Evolutionary conservation across 176 grass and related monocot species (phyloP).

Genomic region (Dactylis glomerata): DNA sequence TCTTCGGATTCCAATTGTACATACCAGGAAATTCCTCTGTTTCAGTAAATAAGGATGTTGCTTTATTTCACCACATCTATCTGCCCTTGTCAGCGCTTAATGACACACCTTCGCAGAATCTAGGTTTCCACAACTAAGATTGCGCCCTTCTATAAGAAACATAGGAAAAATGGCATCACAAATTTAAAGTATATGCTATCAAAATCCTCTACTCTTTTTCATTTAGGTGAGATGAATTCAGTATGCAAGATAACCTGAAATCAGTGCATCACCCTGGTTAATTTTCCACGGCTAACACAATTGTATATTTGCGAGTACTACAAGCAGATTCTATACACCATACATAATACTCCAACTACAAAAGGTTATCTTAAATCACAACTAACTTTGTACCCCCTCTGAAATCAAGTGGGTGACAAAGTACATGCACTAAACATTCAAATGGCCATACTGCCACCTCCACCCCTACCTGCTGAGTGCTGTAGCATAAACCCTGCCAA

Average conservation of each 20-base stretch:
- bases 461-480: constrained; percentile 21
- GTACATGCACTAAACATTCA: not conserved
- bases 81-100: not conserved
- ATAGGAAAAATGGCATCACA: not conserved
- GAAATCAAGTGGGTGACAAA: constrained; percentile 14
- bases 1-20: not conserved
- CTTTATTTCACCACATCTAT: not conserved
- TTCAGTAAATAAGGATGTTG: not conserved
- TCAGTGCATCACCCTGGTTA: not conserved
- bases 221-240: not conserved
- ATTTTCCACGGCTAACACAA: not conserved
- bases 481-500: constrained; percentile 25
- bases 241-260: not conserved
- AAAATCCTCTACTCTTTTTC: not conserved
- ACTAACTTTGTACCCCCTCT: not conserved
- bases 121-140: not conserved
- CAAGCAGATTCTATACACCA: not conserved
- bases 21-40: not conserved
- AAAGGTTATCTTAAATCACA: not conserved
- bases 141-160: not conserved
- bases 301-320: not conserved
- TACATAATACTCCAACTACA: not conserved
- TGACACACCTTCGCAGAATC: not conserved
- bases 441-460: not conserved
- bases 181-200: not conserved